Evolutionary conservation across 768 basidiomycete species (phyloP).

Genomic region (Gelatoporia subvermispora): DNA sequence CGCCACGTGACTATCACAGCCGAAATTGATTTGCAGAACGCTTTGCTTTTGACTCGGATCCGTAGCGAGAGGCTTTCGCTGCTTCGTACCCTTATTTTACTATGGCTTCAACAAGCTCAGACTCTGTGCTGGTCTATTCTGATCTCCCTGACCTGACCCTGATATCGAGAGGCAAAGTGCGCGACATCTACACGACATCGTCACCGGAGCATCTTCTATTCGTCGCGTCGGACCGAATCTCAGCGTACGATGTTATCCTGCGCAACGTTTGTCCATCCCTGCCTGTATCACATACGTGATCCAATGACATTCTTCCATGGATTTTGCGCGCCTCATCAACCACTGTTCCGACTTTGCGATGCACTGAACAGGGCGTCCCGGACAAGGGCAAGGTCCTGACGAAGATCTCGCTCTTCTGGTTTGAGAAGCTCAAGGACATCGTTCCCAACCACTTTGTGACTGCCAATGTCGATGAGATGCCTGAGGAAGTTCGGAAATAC

Average conservation of each 20-base stretch:
- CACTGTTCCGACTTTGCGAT: not conserved
- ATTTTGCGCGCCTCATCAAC: not conserved
- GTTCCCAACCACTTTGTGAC: conserved; percentile 91
- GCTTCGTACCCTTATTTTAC: too few species aligned
- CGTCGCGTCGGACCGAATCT: conserved; percentile 93
- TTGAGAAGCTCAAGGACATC: conserved; percentile 70
- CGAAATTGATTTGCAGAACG: too few species aligned
- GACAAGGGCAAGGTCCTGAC: conserved; percentile 90
- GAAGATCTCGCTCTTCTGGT: conserved; percentile 93
- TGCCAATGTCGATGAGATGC: conserved; percentile 75
- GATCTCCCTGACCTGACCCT: conserved; percentile 60
- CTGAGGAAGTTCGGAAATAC: conserved; percentile 69
- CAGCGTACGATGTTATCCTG: conserved; percentile 94
- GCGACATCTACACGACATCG: conserved; percentile 85
- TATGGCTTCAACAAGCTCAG: too few species aligned
- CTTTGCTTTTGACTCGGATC: too few species aligned
- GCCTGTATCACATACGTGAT: not conserved
- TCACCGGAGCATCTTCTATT: conserved; percentile 76
- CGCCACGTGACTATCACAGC: too few species aligned
- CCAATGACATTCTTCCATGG: not conserved
- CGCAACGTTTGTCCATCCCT: conserved; percentile 64
- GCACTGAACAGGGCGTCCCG: conserved; percentile 73
- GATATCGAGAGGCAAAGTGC: conserved; percentile 89
- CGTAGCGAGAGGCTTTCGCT: too few species aligned
- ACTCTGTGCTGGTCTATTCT: conserved; percentile 43